Percentiles rank a stretch among this genome's conserved stretches.
phyloP scores from a whole-genome alignment of 2,329 filamentous ascomycete genomes.

The Colletotrichum trifolii region DNA sequence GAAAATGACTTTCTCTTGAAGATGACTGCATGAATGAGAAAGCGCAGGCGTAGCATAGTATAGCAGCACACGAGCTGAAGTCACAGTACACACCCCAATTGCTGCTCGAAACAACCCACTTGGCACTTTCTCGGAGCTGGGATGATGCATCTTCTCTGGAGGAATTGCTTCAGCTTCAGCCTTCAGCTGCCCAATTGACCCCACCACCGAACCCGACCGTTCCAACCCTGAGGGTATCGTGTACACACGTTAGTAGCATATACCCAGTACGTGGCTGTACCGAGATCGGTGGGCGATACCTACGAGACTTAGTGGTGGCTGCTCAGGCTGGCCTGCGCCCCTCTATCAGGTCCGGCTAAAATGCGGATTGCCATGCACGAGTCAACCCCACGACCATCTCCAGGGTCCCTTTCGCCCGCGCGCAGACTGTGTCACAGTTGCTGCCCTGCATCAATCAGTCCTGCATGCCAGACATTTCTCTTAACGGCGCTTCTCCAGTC shows the following conservation, averaged over 20 bases:
- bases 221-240: too few species aligned
- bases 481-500: slow-evolving; percentile 11
- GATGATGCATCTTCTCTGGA: slow-evolving; percentile 9
- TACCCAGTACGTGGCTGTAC: too few species aligned
- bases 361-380: neutral
- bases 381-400: slow-evolving; percentile 26
- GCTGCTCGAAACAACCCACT: slow-evolving; percentile 1
- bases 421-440: slow-evolving; percentile 21
- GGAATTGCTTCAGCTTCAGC: slow-evolving; percentile 10
- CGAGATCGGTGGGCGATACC: too few species aligned
- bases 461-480: slow-evolving; percentile 13
- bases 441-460: slow-evolving; percentile 8
- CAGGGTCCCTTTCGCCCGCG: slow-evolving; percentile 23
- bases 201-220: neutral
- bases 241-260: too few species aligned
- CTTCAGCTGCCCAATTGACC: slow-evolving; percentile 9
- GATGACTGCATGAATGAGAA: too few species aligned
- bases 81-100: too few species aligned
- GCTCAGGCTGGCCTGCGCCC: neutral
- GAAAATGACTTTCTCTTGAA: neutral
- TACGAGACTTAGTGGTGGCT: too few species aligned
- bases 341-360: neutral
- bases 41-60: too few species aligned
- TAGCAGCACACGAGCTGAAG: too few species aligned
- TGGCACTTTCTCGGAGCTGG: neutral